Percentiles rank a stretch among this genome's conserved stretches.
Evolutionary conservation across 202 grass and related monocot genomes (phyloP).

Genomic region (Cymbopogon flexuosus): DNA sequence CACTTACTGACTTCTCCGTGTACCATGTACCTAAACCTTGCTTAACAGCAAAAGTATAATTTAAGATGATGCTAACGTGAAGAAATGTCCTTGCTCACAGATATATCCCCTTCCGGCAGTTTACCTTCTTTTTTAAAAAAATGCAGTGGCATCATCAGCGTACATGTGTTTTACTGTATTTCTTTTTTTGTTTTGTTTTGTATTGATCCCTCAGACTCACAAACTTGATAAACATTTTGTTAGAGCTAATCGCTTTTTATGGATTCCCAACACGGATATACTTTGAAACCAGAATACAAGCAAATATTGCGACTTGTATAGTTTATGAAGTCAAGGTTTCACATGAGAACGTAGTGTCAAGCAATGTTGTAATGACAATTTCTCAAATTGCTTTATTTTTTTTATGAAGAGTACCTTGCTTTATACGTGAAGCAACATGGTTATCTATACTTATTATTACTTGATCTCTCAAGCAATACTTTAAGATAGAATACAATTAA

Average conservation of each 20-base stretch:
- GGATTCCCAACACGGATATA: background rate
- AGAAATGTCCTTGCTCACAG: slow-evolving; percentile 7
- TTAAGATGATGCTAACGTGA: slow-evolving; percentile 19
- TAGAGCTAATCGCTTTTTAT: background rate
- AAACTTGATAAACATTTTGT: background rate
- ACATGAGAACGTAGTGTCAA: background rate
- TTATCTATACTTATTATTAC: slow-evolving; percentile 14
- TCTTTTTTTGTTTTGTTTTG: background rate
- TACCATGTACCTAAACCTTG: background rate
- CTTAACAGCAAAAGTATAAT: background rate
- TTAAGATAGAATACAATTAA: background rate
- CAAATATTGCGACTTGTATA: background rate
- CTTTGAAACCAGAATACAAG: background rate
- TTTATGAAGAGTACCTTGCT: background rate
- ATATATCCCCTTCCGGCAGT: background rate
- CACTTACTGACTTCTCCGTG: background rate
- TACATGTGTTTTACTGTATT: background rate
- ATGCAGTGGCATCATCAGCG: background rate
- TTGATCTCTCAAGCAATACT: background rate
- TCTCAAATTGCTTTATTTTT: too few species aligned
- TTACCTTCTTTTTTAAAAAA: background rate
- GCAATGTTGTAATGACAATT: background rate
- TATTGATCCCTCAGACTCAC: background rate
- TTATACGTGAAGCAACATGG: background rate
- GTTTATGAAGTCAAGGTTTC: background rate